Conservation (phyloP, 1,284 basidiomycete genomes). For the Rhodofomes roseus region DNA sequence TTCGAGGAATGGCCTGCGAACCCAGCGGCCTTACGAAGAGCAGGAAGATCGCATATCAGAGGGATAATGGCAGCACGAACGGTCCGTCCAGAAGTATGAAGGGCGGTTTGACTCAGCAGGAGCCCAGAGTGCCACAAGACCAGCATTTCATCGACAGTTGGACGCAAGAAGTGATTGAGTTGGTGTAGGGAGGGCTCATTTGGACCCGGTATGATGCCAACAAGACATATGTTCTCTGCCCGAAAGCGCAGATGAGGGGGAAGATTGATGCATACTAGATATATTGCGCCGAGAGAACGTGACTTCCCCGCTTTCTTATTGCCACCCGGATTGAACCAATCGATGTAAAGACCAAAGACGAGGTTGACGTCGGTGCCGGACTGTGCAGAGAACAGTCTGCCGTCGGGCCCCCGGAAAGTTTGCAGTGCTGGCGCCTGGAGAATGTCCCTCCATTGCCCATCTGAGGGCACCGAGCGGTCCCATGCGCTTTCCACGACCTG, state of each 20-base stretch:
- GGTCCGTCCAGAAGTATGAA: conserved; percentile 22
- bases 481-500: too few relatives aligned
- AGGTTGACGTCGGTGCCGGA: too few relatives aligned
- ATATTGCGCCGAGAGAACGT: conserved; percentile 8
- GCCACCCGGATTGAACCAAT: background rate
- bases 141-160: conserved; percentile 31
- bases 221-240: conserved; percentile 27
- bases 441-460: too few relatives aligned
- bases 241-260: conserved; percentile 24
- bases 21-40: conserved; percentile 23
- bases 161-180: conserved; percentile 33
- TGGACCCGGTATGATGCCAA: conserved; percentile 34
- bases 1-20: conserved; percentile 1
- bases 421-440: too few relatives aligned
- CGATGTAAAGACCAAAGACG: background rate
- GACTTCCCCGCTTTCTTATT: background rate
- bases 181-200: conserved; percentile 28
- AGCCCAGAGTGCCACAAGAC: conserved; percentile 29
- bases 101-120: conserved; percentile 21
- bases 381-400: too few relatives aligned
- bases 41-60: conserved; percentile 31
- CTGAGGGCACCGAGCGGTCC: too few relatives aligned
- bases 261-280: conserved; percentile 24
- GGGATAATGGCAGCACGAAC: conserved; percentile 23
- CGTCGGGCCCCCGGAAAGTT: too few relatives aligned